phyloP scores from a whole-genome alignment of 352 stramenopile genomes.

The Pythium dissotocum region DNA sequence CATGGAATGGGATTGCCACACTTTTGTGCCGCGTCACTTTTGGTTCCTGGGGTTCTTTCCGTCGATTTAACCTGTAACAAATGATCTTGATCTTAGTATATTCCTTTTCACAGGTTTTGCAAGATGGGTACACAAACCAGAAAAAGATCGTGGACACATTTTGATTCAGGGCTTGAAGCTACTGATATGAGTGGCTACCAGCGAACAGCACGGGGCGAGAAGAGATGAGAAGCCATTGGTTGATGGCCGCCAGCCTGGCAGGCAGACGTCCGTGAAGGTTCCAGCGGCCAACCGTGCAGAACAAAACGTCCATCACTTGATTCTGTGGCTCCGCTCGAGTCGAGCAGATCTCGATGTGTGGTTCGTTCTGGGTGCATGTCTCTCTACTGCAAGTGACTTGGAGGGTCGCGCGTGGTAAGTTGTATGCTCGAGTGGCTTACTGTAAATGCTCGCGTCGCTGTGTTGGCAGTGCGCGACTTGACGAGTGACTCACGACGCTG shows the following conservation, averaged over 20 bases:
- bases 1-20: neutral
- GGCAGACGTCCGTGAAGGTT: neutral
- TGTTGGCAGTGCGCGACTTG: neutral
- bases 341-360: neutral
- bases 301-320: neutral
- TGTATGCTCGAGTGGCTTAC: neutral
- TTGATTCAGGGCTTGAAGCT: neutral
- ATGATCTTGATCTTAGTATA: neutral
- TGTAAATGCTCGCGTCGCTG: too few species aligned
- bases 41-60: constrained; percentile 5
- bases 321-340: neutral
- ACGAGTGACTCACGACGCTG: too few species aligned
- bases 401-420: neutral
- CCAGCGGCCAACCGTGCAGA: neutral
- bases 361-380: neutral
- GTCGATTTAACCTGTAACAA: neutral
- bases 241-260: neutral
- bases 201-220: too few species aligned
- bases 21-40: constrained; percentile 1
- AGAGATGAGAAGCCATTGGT: neutral
- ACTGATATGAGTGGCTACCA: neutral
- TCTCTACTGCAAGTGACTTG: neutral
- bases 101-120: neutral
- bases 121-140: neutral
- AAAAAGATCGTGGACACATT: neutral